These are phyloP conservation scores for Barnettozyma populi DNA, from an alignment of 805 yeast genomes.

Conservation along the genomic window DNA sequence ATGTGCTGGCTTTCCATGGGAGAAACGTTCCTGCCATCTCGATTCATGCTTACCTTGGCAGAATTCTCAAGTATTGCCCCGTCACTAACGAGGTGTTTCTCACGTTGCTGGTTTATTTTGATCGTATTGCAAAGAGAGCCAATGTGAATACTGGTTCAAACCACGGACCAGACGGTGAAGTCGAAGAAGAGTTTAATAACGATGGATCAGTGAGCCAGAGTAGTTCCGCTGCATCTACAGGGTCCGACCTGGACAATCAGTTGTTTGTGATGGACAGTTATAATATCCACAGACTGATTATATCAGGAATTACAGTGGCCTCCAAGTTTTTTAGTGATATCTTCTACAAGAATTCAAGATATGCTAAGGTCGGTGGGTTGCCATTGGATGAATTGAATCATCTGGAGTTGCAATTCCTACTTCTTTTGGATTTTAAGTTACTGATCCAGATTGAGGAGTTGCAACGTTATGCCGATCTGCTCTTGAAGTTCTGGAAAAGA, in stretches of 20 bases:
- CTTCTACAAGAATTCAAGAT: slow-evolving; percentile 88
- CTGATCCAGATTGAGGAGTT: slow-evolving; percentile 87
- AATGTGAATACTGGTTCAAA: slow-evolving; percentile 35
- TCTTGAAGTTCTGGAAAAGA: slow-evolving; percentile 78
- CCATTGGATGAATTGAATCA: slow-evolving; percentile 91
- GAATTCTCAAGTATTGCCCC: slow-evolving; percentile 95
- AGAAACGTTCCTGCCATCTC: slow-evolving; percentile 95
- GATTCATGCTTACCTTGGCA: slow-evolving; percentile 78
- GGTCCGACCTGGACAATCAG: slow-evolving; percentile 37
- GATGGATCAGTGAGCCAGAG: slow-evolving; percentile 1
- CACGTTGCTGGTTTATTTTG: slow-evolving; percentile 87
- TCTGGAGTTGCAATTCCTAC: slow-evolving; percentile 81
- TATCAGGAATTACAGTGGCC: slow-evolving; percentile 92
- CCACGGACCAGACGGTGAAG: slow-evolving; percentile 18
- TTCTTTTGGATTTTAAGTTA: slow-evolving; percentile 78
- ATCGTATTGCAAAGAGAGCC: slow-evolving; percentile 83
- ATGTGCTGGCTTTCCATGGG: slow-evolving; percentile 89
- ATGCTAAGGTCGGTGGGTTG: slow-evolving; percentile 93
- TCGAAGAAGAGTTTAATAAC: slow-evolving; percentile 12
- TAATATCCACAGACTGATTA: slow-evolving; percentile 89
- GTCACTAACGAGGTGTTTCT: slow-evolving; percentile 96
- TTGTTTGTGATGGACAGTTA: slow-evolving; percentile 93
- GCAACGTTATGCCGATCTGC: slow-evolving; percentile 82
- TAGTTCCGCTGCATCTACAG: neutral
- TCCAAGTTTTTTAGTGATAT: slow-evolving; percentile 93